Evolutionary conservation across 139 green algal genomes (phyloP).

Genomic region (Chlamydomonas sp.): DNA sequence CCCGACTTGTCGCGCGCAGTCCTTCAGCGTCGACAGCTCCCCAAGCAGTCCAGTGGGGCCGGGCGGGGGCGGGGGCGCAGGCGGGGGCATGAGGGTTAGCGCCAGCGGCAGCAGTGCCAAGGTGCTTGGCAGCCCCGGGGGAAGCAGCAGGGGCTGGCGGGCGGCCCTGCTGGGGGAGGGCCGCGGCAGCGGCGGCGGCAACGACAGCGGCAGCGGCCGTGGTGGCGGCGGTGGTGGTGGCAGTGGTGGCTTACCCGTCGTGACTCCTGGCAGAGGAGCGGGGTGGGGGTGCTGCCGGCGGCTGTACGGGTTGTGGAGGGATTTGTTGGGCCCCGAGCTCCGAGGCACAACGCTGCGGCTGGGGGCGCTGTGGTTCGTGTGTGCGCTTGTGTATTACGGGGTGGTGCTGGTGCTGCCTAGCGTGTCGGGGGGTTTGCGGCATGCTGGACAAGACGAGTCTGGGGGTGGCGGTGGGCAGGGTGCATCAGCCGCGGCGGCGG

Average conservation of each 20-base stretch:
- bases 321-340: neutral
- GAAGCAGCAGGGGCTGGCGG: too few species aligned
- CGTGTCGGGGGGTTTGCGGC: slow-evolving; percentile 10
- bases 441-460: neutral
- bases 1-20: too few species aligned
- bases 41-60: too few species aligned
- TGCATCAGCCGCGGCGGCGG: neutral
- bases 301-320: neutral
- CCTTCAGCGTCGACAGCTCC: too few species aligned
- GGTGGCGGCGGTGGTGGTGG: too few species aligned
- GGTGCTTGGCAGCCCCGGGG: too few species aligned
- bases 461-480: neutral
- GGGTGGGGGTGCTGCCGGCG: neutral
- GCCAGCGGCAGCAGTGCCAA: too few species aligned
- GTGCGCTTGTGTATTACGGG: slow-evolving; percentile 83
- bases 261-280: neutral
- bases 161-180: too few species aligned
- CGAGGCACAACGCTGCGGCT: slow-evolving; percentile 36
- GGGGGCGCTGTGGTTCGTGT: slow-evolving; percentile 74
- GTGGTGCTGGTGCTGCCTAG: slow-evolving; percentile 76
- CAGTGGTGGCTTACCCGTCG: neutral
- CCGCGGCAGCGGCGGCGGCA: too few species aligned
- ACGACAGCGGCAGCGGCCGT: too few species aligned
- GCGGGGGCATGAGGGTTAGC: too few species aligned
- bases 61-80: too few species aligned